A percentile compares a stretch with the other conserved stretches of the same genome.
Evolutionary conservation across 2,329 filamentous ascomycete genomes (phyloP).

Genomic region (Microsporum canis): DNA sequence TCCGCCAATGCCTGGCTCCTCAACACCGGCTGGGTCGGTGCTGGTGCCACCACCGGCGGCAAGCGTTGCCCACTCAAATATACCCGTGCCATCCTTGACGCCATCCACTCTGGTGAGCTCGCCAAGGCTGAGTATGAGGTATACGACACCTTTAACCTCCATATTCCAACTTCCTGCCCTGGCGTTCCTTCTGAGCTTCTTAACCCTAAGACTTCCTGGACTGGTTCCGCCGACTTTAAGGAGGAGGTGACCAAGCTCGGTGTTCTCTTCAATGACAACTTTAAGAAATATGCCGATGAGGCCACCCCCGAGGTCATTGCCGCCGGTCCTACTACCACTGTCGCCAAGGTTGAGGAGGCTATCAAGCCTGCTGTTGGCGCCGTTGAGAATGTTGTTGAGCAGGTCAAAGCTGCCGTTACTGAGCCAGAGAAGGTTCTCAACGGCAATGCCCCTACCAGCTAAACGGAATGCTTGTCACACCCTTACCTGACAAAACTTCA

Average conservation of each 20-base stretch:
- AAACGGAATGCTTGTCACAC: background rate
- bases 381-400: background rate
- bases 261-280: conserved; percentile 87
- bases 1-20: conserved; percentile 95
- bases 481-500: background rate
- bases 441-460: background rate
- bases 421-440: conserved; percentile 1
- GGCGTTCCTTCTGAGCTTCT: conserved; percentile 83
- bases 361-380: background rate
- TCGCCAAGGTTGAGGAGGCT: background rate
- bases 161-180: conserved; percentile 84
- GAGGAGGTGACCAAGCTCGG: conserved; percentile 84
- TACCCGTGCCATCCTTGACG: conserved; percentile 94
- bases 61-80: conserved; percentile 98
- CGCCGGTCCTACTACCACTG: conserved; percentile 30
- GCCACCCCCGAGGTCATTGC: conserved; percentile 68
- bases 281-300: conserved; percentile 84
- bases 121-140: conserved; percentile 86
- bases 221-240: conserved; percentile 68
- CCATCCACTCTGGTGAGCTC: conserved; percentile 94
- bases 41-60: conserved; percentile 78
- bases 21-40: conserved; percentile 96
- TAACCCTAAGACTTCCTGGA: conserved; percentile 92
- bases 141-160: conserved; percentile 93
- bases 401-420: background rate